Percentiles rank a stretch among this genome's conserved stretches.
Conservation (phyloP, 2,329 filamentous ascomycete genomes). For the Epichloe elymi region DNA sequence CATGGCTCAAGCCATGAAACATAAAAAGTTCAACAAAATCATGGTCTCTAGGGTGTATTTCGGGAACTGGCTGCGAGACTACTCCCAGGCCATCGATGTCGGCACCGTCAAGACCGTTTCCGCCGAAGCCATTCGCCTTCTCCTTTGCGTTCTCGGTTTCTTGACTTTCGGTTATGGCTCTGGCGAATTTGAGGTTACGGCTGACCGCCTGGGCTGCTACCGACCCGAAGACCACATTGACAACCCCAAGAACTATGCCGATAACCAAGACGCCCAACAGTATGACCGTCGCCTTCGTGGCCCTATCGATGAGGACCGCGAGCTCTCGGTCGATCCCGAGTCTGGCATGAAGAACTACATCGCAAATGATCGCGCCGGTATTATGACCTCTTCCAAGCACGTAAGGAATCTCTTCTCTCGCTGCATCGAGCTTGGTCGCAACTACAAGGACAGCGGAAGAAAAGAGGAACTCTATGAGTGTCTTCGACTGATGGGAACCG, state of each 20-base stretch:
- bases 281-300: conserved; percentile 74
- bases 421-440: conserved; percentile 68
- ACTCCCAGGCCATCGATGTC: conserved; percentile 87
- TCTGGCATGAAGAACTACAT: conserved; percentile 90
- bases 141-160: conserved; percentile 83
- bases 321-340: conserved; percentile 64
- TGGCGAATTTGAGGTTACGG: conserved; percentile 72
- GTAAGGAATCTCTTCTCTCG: conserved; percentile 59
- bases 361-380: conserved; percentile 64
- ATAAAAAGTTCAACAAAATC: conserved; percentile 79
- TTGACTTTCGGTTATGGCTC: conserved; percentile 79
- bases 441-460: conserved; percentile 45
- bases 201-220: conserved; percentile 72
- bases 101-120: conserved; percentile 85
- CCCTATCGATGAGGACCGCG: conserved; percentile 63
- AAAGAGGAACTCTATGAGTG: conserved; percentile 74
- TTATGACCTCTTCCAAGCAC: conserved; percentile 70
- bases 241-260: conserved; percentile 79
- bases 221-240: conserved; percentile 63
- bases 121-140: conserved; percentile 77
- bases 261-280: conserved; percentile 71
- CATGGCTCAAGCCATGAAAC: conserved; percentile 36
- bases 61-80: conserved; percentile 89
- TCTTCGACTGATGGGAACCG: conserved; percentile 74
- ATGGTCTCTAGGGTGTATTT: conserved; percentile 87